Evolutionary conservation across 345 rosid species (phyloP).

Genomic region (Eucalyptus cloeziana): DNA sequence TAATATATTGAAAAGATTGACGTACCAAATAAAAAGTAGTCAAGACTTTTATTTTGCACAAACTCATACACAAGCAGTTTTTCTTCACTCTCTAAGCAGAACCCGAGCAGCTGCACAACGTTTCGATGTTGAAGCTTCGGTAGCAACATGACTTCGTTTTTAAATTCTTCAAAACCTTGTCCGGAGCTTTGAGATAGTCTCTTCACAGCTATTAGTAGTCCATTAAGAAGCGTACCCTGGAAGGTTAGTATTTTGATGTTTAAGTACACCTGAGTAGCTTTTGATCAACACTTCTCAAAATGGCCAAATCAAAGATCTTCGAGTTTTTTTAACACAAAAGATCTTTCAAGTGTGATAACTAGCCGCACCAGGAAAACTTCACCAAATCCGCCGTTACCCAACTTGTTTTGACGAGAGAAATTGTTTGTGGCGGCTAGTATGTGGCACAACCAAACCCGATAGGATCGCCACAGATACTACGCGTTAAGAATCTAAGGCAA

Average conservation of each 20-base stretch:
- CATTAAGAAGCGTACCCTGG: not conserved
- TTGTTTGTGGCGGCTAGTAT: not conserved
- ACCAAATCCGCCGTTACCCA: not conserved
- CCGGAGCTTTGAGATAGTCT: too few species aligned
- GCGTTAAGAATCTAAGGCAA: too few species aligned
- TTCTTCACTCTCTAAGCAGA: slow-evolving; percentile 28
- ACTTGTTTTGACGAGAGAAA: not conserved
- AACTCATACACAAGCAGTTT: slow-evolving; percentile 41
- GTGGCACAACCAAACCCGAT: too few species aligned
- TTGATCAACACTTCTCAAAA: not conserved
- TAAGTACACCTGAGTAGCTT: not conserved
- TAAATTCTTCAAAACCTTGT: not conserved
- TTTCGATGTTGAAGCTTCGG: slow-evolving; percentile 40
- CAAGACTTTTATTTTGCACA: slow-evolving; percentile 37
- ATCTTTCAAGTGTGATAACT: too few species aligned
- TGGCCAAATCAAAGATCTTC: not conserved
- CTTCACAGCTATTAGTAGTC: not conserved
- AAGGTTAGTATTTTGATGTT: not conserved
- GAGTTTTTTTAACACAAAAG: not conserved
- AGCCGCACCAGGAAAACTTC: not conserved
- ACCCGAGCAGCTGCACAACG: slow-evolving; percentile 30
- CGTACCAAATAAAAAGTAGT: slow-evolving; percentile 12
- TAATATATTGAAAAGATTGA: too few species aligned
- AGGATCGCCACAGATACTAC: too few species aligned
- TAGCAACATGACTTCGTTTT: slow-evolving; percentile 31